phyloP scores from a whole-genome alignment of 2,329 filamentous ascomycete species.

The Alternaria sp. region DNA sequence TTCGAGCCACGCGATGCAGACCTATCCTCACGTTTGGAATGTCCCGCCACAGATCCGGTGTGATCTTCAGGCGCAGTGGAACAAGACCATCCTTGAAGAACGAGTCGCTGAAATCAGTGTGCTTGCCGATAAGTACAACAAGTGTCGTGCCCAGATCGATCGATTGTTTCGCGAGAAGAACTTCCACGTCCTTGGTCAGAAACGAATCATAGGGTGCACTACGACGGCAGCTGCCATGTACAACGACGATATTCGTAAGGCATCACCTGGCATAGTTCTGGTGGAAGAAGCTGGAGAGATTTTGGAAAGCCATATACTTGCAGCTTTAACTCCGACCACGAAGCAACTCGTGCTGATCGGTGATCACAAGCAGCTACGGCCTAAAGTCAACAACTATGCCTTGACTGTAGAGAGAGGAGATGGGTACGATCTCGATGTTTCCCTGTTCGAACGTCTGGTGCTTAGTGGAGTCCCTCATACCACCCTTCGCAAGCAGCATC shows the following conservation, averaged over 20 bases:
- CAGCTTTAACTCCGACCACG: slow-evolving; percentile 63
- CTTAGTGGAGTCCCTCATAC: slow-evolving; percentile 62
- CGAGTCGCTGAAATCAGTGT: slow-evolving; percentile 54
- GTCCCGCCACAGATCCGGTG: slow-evolving; percentile 54
- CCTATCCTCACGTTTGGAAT: slow-evolving; percentile 60
- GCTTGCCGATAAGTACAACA: slow-evolving; percentile 54
- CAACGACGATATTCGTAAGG: slow-evolving; percentile 61
- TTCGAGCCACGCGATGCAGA: slow-evolving; percentile 31
- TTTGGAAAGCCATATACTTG: slow-evolving; percentile 71
- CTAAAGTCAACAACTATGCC: slow-evolving; percentile 69
- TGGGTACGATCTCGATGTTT: slow-evolving; percentile 72
- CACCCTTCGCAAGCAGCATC: slow-evolving; percentile 68
- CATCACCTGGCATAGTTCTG: slow-evolving; percentile 67
- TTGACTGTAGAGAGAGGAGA: slow-evolving; percentile 70
- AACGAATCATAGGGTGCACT: slow-evolving; percentile 73
- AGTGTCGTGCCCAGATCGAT: slow-evolving; percentile 51
- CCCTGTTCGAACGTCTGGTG: slow-evolving; percentile 74
- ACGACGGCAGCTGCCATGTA: slow-evolving; percentile 75
- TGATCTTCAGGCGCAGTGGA: slow-evolving; percentile 42
- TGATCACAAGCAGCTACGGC: slow-evolving; percentile 76
- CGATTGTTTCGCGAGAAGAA: slow-evolving; percentile 37
- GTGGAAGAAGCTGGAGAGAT: slow-evolving; percentile 80
- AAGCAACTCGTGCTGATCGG: slow-evolving; percentile 75
- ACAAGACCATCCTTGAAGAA: slow-evolving; percentile 57
- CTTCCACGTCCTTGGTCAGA: slow-evolving; percentile 56